Conservation (phyloP, 257 asterid species). For the Solanum etuberosum region DNA sequence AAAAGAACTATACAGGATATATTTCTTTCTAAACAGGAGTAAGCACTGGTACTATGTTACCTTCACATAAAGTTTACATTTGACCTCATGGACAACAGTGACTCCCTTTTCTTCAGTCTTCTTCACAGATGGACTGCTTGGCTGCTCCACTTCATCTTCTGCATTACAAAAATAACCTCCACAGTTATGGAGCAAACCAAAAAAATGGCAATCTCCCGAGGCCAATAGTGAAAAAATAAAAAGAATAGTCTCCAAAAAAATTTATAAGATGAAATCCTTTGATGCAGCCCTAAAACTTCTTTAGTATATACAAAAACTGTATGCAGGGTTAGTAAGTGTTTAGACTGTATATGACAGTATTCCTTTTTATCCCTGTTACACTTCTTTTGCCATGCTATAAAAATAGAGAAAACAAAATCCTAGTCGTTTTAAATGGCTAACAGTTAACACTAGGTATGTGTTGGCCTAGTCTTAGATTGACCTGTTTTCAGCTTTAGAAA, state of each 20-base stretch:
- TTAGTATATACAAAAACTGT: neutral
- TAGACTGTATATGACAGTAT: neutral
- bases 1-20: neutral
- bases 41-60: slow-evolving; percentile 13
- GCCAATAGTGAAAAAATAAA: neutral
- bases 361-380: neutral
- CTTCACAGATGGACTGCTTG: slow-evolving; percentile 90
- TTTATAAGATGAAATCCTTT: neutral
- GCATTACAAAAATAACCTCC: slow-evolving; percentile 12
- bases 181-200: neutral
- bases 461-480: neutral
- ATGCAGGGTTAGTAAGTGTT: neutral
- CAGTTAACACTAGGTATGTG: neutral
- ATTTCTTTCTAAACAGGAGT: neutral
- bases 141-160: slow-evolving; percentile 82
- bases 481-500: neutral
- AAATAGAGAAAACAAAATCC: neutral
- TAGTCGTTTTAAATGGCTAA: neutral
- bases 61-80: slow-evolving; percentile 89
- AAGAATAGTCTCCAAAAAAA: neutral
- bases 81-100: slow-evolving; percentile 71
- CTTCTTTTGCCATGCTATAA: neutral
- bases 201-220: neutral
- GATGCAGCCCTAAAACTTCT: neutral
- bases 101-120: slow-evolving; percentile 77